phyloP scores from a whole-genome alignment of 106 monocot species.

The Dioscorea alata region DNA sequence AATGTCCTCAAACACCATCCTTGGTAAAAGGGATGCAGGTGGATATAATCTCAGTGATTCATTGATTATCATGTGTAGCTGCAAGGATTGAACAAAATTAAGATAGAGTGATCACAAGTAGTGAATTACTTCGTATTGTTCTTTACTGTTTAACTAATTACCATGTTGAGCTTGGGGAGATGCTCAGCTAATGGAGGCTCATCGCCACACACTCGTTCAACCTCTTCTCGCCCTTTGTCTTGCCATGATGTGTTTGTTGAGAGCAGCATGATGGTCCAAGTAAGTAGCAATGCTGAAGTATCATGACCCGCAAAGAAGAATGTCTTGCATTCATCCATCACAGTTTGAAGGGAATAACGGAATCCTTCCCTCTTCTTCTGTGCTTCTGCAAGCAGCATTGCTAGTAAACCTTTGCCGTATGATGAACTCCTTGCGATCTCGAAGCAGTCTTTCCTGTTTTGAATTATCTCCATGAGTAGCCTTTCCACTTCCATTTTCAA shows the following conservation, averaged over 20 bases:
- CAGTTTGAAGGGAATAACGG: slow-evolving; percentile 39
- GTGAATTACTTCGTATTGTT: too few species aligned
- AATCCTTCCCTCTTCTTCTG: slow-evolving; percentile 25
- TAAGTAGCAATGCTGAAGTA: slow-evolving; percentile 73
- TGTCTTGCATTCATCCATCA: slow-evolving; percentile 98
- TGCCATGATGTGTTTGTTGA: slow-evolving; percentile 84
- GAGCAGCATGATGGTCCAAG: slow-evolving; percentile 94
- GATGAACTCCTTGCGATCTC: too few species aligned
- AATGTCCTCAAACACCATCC: slow-evolving; percentile 86
- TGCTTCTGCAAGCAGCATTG: too few species aligned
- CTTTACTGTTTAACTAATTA: slow-evolving; percentile 1
- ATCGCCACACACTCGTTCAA: slow-evolving; percentile 36
- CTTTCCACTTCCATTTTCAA: slow-evolving; percentile 68
- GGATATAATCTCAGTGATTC: slow-evolving; percentile 89
- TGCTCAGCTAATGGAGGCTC: slow-evolving; percentile 41
- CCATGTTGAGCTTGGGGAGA: slow-evolving; percentile 73
- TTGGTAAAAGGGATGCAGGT: slow-evolving; percentile 67
- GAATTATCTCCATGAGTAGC: slow-evolving; percentile 66
- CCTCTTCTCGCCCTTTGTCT: slow-evolving; percentile 69
- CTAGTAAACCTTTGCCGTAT: too few species aligned
- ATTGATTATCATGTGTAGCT: slow-evolving; percentile 93
- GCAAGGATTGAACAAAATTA: slow-evolving; percentile 1
- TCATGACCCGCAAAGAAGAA: slow-evolving; percentile 97
- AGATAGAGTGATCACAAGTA: too few species aligned
- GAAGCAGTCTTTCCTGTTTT: slow-evolving; percentile 41